These are phyloP conservation scores for Rhodamnia rubescens DNA, from an alignment of 345 rosid genomes.

Conservation along the genomic window DNA sequence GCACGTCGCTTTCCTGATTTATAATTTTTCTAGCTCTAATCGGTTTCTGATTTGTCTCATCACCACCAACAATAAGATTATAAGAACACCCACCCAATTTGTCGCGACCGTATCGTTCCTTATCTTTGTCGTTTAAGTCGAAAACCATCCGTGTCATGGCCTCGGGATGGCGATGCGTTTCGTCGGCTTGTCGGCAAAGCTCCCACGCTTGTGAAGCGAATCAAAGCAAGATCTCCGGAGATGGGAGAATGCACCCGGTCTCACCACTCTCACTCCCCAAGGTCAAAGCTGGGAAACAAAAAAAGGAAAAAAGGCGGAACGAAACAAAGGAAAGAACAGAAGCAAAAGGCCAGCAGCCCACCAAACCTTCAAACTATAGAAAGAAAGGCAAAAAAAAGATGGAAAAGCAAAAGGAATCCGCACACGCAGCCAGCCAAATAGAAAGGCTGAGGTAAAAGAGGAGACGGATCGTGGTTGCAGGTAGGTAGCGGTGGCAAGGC, in stretches of 20 bases:
- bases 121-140: background rate
- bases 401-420: background rate
- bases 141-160: background rate
- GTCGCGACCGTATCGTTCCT: background rate
- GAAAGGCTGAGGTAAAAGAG: constrained; percentile 9
- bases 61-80: rapidly evolving
- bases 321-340: background rate
- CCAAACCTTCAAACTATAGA: background rate
- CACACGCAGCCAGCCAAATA: constrained; percentile 10
- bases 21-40: background rate
- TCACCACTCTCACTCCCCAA: background rate
- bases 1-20: background rate
- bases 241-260: background rate
- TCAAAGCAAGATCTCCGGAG: background rate
- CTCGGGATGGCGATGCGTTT: background rate
- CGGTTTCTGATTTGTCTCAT: background rate
- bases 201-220: background rate
- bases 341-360: background rate
- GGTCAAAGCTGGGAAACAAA: background rate
- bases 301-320: background rate
- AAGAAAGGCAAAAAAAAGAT: background rate
- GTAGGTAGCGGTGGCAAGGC: constrained; percentile 11
- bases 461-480: background rate
- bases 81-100: too few relatives aligned
- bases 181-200: background rate